Base-by-base conservation (phyloP, 352 stramenopile species). In the Phytophthora hybrid region DNA sequence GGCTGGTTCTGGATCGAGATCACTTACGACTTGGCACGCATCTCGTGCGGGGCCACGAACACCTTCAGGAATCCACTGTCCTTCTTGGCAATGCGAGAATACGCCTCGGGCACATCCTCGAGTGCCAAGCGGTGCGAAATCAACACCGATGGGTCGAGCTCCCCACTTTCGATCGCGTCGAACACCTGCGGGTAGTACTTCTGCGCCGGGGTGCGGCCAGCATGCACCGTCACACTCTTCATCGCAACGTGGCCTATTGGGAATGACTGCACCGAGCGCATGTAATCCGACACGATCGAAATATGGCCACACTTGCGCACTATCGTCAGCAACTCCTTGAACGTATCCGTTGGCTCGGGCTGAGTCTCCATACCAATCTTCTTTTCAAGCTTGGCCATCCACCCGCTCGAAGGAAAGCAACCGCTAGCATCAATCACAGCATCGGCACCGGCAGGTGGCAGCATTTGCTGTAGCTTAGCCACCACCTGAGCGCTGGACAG, bases 31-130 rank as follows among this genome's bases (percentile, higher is more conserved):
- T 81, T 81, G 26, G 66, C 67, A 11, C 75, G 71, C 71, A 82
- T 79, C 29, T 84, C 59, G 29, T 83, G 74, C 23, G 83, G 83
- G 49, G 76, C 76, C 31, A 89, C 80, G 14, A 92, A 71, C 52
- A 91, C 85, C 67, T 93, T 93, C 62, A 93, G 39, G 44, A 80
- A 90, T 0, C 71, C 77, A 39, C 85, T 73, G 53, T 90, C 82
- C 69, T 92, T 88, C 63, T 90, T 88, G 54, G 63, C 81, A 19
- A 85, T 81, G 44, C 81, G 76, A 4, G 63, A 69, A 66, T 92
- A 91, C 16, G 77, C 79, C 39, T 90, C 76, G 5, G 87, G 76
- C 51, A 84, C 71, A 26, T 90, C 84, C 23, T 91, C 83, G 5
- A 93, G 71, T 23, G 75, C 73, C 32, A 89, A 70, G 29, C 77